Evolutionary conservation across 805 yeast genomes (phyloP), one percentile per base, ranked within the genome.

Genomic region (Ogataea sp.): DNA sequence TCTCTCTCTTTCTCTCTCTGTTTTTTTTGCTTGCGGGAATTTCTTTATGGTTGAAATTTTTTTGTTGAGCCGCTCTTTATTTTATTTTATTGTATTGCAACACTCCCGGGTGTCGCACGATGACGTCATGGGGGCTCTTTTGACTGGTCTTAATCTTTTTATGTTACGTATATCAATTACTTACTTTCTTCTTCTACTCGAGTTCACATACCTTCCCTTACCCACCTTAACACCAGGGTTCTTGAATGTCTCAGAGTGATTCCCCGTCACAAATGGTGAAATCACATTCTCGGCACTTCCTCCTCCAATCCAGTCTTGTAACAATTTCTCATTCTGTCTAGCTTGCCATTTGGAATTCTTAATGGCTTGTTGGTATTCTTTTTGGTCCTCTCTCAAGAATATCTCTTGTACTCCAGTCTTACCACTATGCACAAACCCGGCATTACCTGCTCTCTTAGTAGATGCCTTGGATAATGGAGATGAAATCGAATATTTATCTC

Each of bases 231-330:
- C 89, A 25, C 83, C 80, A 20, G 80, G 72, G 25, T 73, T 68
- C 48, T 68, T 58, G 15, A 64, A 52, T 37, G 56, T 56, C 27
- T 61, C 60, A 38, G 67, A 56, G 57, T 78, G 73, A 43, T 71
- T 64, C n/a, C 82, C 77, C 28, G 78, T 68, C 31, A 69, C 73
- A 40, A 93, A 93, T n/a, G 98, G 98, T 13, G 96, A 83, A 37
- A 83, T 78, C 49, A 79, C 78, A 50, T 83, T 83, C 61, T 83
- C 85, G 39, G 97, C 89, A 39, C 88, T 78, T 6, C 93, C 93
- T n/a, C 95, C 95, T 15, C 97, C 96, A 37, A 89, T 80, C 82
- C 94, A 93, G 51, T 86, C 87, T 49, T 82, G 80, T 46, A 88
- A 65, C 41, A 83, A 68, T 58, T 89, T 89, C 53, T 89, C 97